These are phyloP conservation scores for Neophaeococcomyces mojaviensis DNA, from an alignment of 2,329 filamentous ascomycete species.

Conservation along the genomic window DNA sequence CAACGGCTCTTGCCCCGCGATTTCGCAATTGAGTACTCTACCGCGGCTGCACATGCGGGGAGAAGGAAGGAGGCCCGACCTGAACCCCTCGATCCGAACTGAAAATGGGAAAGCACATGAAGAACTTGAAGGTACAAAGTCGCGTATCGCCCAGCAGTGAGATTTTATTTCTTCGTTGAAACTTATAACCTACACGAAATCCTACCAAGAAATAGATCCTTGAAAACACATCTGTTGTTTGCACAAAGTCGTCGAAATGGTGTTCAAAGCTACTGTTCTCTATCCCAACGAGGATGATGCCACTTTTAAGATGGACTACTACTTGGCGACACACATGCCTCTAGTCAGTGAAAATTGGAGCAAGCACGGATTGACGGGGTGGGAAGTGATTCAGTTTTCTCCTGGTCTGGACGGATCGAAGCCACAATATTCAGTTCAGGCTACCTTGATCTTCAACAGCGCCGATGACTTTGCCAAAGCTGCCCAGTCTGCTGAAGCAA, in stretches of 20 bases:
- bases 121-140: no score
- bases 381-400: conserved; percentile 21
- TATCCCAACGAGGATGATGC: conserved; percentile 36
- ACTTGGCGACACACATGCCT: conserved; percentile 41
- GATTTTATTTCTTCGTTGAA: not conserved
- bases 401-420: conserved; percentile 9
- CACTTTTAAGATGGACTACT: conserved; percentile 46
- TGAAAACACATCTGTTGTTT: no score
- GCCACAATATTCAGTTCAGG: conserved; percentile 11
- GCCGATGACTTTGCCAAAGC: conserved; percentile 14
- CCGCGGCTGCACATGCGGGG: no score
- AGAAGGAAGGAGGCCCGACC: no score
- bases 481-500: conserved; percentile 2
- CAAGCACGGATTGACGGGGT: conserved; percentile 33
- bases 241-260: conserved; percentile 2
- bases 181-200: not conserved
- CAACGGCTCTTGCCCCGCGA: no score
- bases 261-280: conserved; percentile 16
- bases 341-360: conserved; percentile 36
- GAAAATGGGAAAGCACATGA: no score
- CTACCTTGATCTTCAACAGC: conserved; percentile 14
- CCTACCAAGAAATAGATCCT: no score
- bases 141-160: no score
- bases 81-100: no score
- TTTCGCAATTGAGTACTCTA: no score